phyloP scores from a whole-genome alignment of 441 rosid species.

The Gossypium davidsonii region DNA sequence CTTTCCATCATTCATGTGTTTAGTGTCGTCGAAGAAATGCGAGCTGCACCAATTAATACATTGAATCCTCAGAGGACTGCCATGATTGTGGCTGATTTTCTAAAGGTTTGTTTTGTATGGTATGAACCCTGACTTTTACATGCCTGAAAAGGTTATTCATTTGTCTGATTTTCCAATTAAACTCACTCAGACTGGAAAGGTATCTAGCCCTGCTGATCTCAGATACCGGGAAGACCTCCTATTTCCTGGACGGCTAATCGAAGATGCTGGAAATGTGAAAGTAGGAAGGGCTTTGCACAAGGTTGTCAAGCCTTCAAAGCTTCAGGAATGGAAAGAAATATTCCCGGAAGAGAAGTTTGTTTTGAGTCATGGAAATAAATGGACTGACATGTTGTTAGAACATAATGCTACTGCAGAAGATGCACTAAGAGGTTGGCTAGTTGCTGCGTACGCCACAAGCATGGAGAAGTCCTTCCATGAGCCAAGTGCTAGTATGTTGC shows the following conservation, averaged over 20 bases:
- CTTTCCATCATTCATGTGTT: conserved; percentile 64
- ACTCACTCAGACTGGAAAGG: conserved; percentile 55
- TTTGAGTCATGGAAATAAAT: conserved; percentile 42
- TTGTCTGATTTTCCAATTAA: conserved; percentile 14
- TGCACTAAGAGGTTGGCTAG: conserved; percentile 91
- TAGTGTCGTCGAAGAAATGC: conserved; percentile 77
- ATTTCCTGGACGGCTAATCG: conserved; percentile 71
- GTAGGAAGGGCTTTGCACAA: conserved; percentile 69
- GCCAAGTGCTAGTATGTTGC: conserved; percentile 29
- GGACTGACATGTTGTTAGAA: conserved; percentile 73
- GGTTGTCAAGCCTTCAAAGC: conserved; percentile 60
- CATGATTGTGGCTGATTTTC: conserved; percentile 74
- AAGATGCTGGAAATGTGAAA: conserved; percentile 81
- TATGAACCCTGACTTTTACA: conserved; percentile 1
- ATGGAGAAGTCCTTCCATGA: conserved; percentile 31
- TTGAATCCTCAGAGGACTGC: conserved; percentile 91
- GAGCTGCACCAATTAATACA: conserved; percentile 76
- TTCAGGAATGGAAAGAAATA: conserved; percentile 45
- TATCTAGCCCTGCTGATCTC: conserved; percentile 81
- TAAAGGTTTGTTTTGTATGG: conserved; percentile 43
- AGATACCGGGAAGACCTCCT: conserved; percentile 70
- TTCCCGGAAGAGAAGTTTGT: conserved; percentile 75
- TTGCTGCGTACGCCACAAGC: conserved; percentile 64
- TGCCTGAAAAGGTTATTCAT: conserved; percentile 11
- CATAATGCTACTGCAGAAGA: conserved; percentile 83